Conservation (phyloP, 352 stramenopile genomes). For the Phytophthora syringae region DNA sequence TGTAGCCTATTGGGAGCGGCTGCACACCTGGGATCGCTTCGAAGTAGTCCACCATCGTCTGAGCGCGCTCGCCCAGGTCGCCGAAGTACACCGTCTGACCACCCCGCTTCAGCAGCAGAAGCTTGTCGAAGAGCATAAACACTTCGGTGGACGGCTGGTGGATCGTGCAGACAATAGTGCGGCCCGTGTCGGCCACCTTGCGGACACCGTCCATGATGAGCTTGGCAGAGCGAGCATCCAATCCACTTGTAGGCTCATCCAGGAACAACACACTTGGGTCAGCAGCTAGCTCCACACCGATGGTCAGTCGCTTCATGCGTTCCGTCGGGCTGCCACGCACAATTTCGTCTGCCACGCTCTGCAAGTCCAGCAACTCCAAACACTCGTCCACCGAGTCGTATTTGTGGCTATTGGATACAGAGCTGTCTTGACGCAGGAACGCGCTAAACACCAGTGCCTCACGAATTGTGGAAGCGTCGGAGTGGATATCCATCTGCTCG, state of each 20-base stretch:
- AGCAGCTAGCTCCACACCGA: conserved; percentile 89
- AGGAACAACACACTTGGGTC: conserved; percentile 82
- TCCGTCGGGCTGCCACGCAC: conserved; percentile 48
- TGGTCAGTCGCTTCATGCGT: conserved; percentile 56
- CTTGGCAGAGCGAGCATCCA: conserved; percentile 62
- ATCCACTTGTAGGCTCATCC: conserved; percentile 62
- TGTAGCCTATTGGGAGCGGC: conserved; percentile 62
- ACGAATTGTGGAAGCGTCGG: conserved; percentile 83
- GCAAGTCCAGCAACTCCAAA: conserved; percentile 42
- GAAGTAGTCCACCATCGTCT: conserved; percentile 66
- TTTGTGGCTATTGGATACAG: conserved; percentile 37
- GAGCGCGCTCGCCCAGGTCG: conserved; percentile 60
- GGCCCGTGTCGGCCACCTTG: conserved; percentile 58
- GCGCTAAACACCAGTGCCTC: conserved; percentile 90
- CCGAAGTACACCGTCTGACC: conserved; percentile 86
- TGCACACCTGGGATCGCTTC: conserved; percentile 65
- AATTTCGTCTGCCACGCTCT: conserved; percentile 39
- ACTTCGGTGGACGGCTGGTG: conserved; percentile 88
- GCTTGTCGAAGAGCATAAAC: conserved; percentile 84
- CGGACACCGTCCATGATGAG: conserved; percentile 80
- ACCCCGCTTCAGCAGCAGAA: conserved; percentile 88
- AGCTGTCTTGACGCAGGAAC: conserved; percentile 56
- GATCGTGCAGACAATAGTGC: conserved; percentile 91
- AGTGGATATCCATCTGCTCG: conserved; percentile 87
- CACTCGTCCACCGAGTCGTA: conserved; percentile 39